phyloP scores from a whole-genome alignment of 371 early-diverging fungal genomes.

The Mucor irregularis region DNA sequence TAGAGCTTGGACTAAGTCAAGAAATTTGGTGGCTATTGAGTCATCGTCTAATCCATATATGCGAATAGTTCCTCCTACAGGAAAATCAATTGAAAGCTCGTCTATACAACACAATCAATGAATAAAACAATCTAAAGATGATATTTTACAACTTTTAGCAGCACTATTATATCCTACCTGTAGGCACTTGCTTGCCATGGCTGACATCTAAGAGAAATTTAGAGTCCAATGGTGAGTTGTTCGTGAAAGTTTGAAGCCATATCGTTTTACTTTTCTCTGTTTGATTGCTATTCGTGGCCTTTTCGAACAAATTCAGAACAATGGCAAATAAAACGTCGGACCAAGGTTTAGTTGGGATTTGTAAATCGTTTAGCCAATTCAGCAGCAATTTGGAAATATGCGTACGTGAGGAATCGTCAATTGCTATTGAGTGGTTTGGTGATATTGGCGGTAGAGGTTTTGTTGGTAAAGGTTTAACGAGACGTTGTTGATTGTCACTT shows the following conservation, averaged over 20 bases:
- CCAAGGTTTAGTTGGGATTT: conserved; percentile 22
- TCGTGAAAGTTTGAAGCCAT: conserved; percentile 6
- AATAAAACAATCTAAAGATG: not conserved
- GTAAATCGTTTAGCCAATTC: conserved; percentile 23
- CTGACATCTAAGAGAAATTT: conserved; percentile 20
- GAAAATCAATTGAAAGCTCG: conserved; percentile 2
- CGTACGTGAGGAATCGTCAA: conserved; percentile 31
- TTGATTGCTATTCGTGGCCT: not conserved
- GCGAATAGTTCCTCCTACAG: conserved; percentile 19
- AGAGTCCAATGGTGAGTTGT: conserved; percentile 20
- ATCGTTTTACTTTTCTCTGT: conserved; percentile 1
- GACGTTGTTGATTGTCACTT: not conserved
- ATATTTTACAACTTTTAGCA: not conserved
- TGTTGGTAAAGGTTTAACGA: conserved; percentile 5
- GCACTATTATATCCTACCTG: not conserved
- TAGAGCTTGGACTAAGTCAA: not conserved
- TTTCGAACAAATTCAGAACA: conserved; percentile 7
- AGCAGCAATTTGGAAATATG: conserved; percentile 26
- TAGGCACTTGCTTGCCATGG: conserved; percentile 23
- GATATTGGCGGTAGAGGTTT: not conserved
- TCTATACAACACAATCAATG: not conserved
- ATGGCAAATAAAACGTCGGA: conserved; percentile 15
- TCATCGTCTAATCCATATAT: conserved; percentile 19
- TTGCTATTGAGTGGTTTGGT: not conserved
- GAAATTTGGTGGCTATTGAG: not conserved